Evolutionary conservation across 495 filamentous ascomycete genomes (phyloP).

Genomic region (Hypoxylon intermedium): DNA sequence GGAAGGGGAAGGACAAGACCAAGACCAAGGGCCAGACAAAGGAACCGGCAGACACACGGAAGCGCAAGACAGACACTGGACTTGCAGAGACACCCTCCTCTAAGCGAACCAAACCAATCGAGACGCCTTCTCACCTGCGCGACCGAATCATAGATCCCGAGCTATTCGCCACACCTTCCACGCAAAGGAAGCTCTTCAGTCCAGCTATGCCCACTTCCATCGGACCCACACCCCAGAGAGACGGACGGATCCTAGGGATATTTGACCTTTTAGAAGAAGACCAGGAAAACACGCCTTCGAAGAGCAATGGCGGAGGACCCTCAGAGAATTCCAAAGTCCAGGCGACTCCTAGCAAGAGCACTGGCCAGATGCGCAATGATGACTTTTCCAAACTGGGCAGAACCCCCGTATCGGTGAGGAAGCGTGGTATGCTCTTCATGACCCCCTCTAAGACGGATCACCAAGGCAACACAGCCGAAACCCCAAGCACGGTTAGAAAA

Average conservation of each 20-base stretch:
- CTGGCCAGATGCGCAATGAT: constrained; percentile 42
- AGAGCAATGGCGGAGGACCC: constrained; percentile 2
- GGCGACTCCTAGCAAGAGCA: constrained; percentile 51
- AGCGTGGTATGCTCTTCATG: constrained; percentile 68
- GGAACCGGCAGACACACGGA: constrained; percentile 45
- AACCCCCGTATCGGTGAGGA: constrained; percentile 69
- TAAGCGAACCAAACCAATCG: constrained; percentile 32
- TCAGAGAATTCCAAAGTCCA: constrained; percentile 24
- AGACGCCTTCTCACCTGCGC: constrained; percentile 27
- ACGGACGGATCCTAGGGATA: constrained; percentile 85
- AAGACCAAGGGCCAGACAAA: not conserved
- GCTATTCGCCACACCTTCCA: constrained; percentile 64
- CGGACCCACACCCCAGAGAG: constrained; percentile 89
- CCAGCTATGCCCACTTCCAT: constrained; percentile 63
- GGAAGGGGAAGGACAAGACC: constrained; percentile 33
- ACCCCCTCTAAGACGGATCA: constrained; percentile 62
- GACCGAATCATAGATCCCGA: constrained; percentile 51
- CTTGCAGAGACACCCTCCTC: constrained; percentile 55
- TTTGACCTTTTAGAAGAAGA: constrained; percentile 82
- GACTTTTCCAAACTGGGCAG: constrained; percentile 51
- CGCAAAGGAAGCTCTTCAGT: constrained; percentile 64
- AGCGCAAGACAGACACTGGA: constrained; percentile 47
- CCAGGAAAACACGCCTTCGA: constrained; percentile 54
- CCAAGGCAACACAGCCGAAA: constrained; percentile 43
- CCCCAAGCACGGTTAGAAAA: constrained; percentile 59